Conservation (phyloP, 2,329 filamentous ascomycete genomes). For the Stachybotrys chlorohalonatus region DNA sequence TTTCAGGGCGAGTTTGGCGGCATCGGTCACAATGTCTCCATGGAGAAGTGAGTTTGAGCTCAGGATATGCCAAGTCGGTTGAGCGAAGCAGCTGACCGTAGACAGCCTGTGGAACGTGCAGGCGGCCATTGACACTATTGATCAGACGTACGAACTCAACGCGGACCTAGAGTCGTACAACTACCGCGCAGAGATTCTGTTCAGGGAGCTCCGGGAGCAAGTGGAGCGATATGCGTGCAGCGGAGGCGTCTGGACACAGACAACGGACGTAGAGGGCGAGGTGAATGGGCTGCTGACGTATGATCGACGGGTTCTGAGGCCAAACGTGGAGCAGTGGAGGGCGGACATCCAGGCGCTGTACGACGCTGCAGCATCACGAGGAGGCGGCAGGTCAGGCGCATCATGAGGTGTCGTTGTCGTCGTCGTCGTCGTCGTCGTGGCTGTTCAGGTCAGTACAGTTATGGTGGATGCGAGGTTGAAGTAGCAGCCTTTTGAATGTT, state of each 20-base stretch:
- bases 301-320: slow-evolving; percentile 51
- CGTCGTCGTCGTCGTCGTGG: neutral
- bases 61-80: neutral
- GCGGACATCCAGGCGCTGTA: slow-evolving; percentile 51
- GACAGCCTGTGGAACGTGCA: slow-evolving; percentile 55
- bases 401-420: neutral
- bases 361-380: slow-evolving; percentile 34
- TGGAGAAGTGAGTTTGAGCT: slow-evolving; percentile 40
- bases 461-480: too few species aligned
- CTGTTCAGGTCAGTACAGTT: too few species aligned
- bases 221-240: slow-evolving; percentile 54
- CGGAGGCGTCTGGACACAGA: slow-evolving; percentile 64
- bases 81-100: neutral
- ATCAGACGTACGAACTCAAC: slow-evolving; percentile 60
- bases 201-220: slow-evolving; percentile 52
- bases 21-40: slow-evolving; percentile 54
- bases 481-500: too few species aligned
- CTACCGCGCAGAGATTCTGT: slow-evolving; percentile 51
- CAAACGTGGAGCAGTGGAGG: slow-evolving; percentile 49
- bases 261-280: slow-evolving; percentile 65
- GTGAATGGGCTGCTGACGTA: slow-evolving; percentile 65
- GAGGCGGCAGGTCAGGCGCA: slow-evolving; percentile 4
- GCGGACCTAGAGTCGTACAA: slow-evolving; percentile 52
- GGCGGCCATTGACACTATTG: slow-evolving; percentile 48
- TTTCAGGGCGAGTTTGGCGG: slow-evolving; percentile 67